Base-by-base conservation (phyloP, 768 basidiomycete genomes). In the Psilocybe cyanescens region DNA sequence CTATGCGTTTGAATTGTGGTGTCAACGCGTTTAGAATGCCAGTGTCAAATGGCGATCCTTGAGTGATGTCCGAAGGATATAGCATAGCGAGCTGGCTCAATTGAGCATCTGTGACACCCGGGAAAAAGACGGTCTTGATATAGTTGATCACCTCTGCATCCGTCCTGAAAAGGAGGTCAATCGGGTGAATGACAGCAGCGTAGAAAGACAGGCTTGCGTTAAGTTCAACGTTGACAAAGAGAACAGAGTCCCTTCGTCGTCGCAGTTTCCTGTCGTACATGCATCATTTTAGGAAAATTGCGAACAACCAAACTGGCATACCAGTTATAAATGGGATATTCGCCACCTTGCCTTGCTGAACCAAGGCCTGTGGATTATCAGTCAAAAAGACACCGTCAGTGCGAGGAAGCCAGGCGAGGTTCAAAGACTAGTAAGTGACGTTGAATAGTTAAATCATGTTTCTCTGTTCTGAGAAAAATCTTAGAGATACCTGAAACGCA, bases 1-100 rank as follows among this genome's bases (percentile, higher is more conserved):
- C 79, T 7, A 84, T 57, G 1, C 82, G 74, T 62, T 85, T 85
- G 71, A 73, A 83, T 49, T 75, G 71, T 0, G 81, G 79, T 2
- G 79, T 77, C 4, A 81, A 60, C 0, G 76, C 75, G 58, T 86
- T 84, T 16, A 76, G 60, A 41, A 66, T 19, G 0, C 79, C 77
- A 0, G 86, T 87, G 58, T 76, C 76, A 63, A 81, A 88, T 0
- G 86, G 86, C 0, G 84, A 86, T 16, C 86, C 86, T 55, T 78
- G 65, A 1, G 72, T 69, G 1, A 76, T 66, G 53, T 81, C 76
- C 0, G 67, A 58, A 0, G 84, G 78, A 60, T 83, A 84, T 16
- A 74, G 61, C 8, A 63, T 31, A 8, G 72, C 58, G n/a, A 83
- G 48, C 11, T 67, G 57, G 12, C 71, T 65, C 3, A 80, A 19